phyloP scores from a whole-genome alignment of 1,284 basidiomycete species.

The Tranzscheliella williamsii region DNA sequence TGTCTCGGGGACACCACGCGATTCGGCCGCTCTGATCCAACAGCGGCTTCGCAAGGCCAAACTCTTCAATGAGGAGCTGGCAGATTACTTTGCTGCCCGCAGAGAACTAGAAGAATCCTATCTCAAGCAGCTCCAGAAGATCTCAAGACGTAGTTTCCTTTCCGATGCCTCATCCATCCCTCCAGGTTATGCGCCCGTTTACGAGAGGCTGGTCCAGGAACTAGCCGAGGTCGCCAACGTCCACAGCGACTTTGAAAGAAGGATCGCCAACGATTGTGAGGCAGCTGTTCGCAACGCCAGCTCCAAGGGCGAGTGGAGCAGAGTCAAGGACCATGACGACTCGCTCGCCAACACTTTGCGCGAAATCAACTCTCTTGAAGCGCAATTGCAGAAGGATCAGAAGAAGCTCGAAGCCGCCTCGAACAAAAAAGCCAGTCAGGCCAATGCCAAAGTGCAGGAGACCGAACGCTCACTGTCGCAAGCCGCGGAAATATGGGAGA shows the following conservation, averaged over 20 bases:
- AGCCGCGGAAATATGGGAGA: conserved; percentile 47
- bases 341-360: conserved; percentile 41
- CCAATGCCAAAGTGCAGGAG: conserved; percentile 42
- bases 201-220: conserved; percentile 53
- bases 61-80: conserved; percentile 56
- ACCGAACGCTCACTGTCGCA: conserved; percentile 44
- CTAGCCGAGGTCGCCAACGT: conserved; percentile 55
- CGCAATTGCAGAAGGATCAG: conserved; percentile 53
- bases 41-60: conserved; percentile 48
- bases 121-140: conserved; percentile 64
- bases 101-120: conserved; percentile 64
- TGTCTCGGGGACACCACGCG: conserved; percentile 28
- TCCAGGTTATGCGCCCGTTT: conserved; percentile 51
- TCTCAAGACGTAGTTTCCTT: conserved; percentile 61
- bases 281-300: conserved; percentile 53
- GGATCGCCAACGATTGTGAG: conserved; percentile 58
- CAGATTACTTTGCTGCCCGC: conserved; percentile 65
- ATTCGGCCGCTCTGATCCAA: conserved; percentile 24
- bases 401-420: conserved; percentile 53
- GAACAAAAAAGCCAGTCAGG: conserved; percentile 45
- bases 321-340: conserved; percentile 51
- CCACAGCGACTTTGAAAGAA: conserved; percentile 49
- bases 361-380: conserved; percentile 54
- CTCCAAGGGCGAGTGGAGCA: conserved; percentile 48
- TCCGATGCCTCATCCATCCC: conserved; percentile 51